Conservation (phyloP, 1,139 yeast genomes). For the Sugiyamaella paludigena region DNA sequence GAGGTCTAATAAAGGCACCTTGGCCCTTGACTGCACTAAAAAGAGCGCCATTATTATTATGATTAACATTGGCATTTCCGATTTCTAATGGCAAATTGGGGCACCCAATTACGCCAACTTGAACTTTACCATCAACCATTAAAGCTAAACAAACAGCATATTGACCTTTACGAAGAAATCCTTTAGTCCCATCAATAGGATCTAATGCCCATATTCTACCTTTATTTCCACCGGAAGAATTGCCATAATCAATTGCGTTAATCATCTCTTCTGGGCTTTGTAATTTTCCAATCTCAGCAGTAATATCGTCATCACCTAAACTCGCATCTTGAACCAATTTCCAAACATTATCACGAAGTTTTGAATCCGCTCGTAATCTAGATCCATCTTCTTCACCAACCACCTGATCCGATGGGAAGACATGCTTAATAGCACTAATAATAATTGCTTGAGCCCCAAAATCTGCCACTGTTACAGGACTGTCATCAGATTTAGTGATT, state of each 20-base stretch:
- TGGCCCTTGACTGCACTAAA: slow-evolving; percentile 72
- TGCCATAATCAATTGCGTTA: slow-evolving; percentile 73
- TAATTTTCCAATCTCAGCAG: slow-evolving; percentile 38
- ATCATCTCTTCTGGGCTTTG: slow-evolving; percentile 50
- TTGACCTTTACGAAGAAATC: slow-evolving; percentile 92
- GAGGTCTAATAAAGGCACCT: slow-evolving; percentile 56
- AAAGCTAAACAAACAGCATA: slow-evolving; percentile 94
- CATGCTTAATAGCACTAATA: slow-evolving; percentile 72
- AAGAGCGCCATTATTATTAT: slow-evolving; percentile 51
- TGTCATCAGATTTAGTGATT: slow-evolving; percentile 78
- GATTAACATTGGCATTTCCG: slow-evolving; percentile 24
- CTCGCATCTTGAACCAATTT: slow-evolving; percentile 34
- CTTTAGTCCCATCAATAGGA: slow-evolving; percentile 98
- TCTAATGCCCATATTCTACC: slow-evolving; percentile 97
- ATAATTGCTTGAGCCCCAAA: slow-evolving; percentile 94
- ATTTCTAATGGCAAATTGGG: slow-evolving; percentile 68
- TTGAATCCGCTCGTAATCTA: slow-evolving; percentile 51
- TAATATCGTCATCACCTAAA: slow-evolving; percentile 29
- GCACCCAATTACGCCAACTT: slow-evolving; percentile 92
- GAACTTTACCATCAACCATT: slow-evolving; percentile 79
- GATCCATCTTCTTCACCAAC: slow-evolving; percentile 94
- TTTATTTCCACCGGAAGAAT: slow-evolving; percentile 66
- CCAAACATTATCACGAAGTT: slow-evolving; percentile 45
- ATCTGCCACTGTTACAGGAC: slow-evolving; percentile 97
- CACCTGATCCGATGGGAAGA: slow-evolving; percentile 79